Evolutionary conservation across 192 early-diverging fungal genomes (phyloP).

Genomic region (Neocallimastix lanati): DNA sequence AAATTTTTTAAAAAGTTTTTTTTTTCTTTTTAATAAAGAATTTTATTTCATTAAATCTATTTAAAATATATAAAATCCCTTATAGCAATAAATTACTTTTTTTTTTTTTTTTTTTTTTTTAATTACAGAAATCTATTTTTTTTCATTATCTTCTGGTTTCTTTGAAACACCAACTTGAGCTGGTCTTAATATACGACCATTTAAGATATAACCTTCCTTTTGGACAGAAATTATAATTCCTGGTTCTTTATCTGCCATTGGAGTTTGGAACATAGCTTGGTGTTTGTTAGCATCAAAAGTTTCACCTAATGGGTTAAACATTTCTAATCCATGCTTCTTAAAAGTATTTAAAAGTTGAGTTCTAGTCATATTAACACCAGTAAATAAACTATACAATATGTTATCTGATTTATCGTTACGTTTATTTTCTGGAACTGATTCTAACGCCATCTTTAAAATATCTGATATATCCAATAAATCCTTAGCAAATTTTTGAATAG

Average conservation of each 20-base stretch:
- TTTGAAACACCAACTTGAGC: slow-evolving; percentile 90
- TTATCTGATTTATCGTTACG: slow-evolving; percentile 22
- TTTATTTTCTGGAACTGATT: slow-evolving; percentile 59
- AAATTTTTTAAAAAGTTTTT: too few relatives aligned
- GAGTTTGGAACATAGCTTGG: slow-evolving; percentile 91
- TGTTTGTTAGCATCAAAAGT: slow-evolving; percentile 86
- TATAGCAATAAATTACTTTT: too few relatives aligned
- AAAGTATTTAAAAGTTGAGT: slow-evolving; percentile 69
- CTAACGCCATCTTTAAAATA: slow-evolving; percentile 72
- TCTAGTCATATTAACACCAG: slow-evolving; percentile 78
- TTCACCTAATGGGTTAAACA: slow-evolving; percentile 63
- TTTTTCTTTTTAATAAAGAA: too few relatives aligned
- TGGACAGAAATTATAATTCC: slow-evolving; percentile 74
- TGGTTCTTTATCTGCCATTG: slow-evolving; percentile 69
- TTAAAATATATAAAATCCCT: too few relatives aligned
- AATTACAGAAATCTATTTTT: too few relatives aligned
- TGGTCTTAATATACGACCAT: slow-evolving; percentile 78
- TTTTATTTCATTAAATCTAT: too few relatives aligned
- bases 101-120: too few relatives aligned
- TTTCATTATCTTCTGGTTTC: slow-evolving; percentile 7
- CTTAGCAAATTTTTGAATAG: slow-evolving; percentile 96
- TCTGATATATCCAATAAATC: slow-evolving; percentile 85
- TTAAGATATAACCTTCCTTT: slow-evolving; percentile 84
- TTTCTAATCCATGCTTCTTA: slow-evolving; percentile 70
- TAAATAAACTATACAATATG: slow-evolving; percentile 59